Evolutionary conservation across 495 filamentous ascomycete species (phyloP).

Genomic region (Neurospora sp.): DNA sequence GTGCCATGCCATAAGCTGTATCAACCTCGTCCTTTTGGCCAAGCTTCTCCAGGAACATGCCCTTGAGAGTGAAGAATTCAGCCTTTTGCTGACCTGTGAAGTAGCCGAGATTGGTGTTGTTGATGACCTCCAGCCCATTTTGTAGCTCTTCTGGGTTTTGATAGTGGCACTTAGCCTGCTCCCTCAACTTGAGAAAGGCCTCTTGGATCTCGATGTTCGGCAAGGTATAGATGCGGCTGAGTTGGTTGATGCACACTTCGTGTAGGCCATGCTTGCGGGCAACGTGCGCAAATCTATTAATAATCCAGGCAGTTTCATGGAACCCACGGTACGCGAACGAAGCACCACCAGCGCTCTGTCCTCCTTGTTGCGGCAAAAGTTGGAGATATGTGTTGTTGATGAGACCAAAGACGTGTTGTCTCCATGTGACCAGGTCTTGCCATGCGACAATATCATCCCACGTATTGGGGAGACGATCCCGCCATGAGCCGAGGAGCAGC

Average conservation of each 20-base stretch:
- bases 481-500: conserved; percentile 85
- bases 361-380: conserved; percentile 61
- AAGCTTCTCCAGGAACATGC: conserved; percentile 97
- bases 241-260: conserved; percentile 92
- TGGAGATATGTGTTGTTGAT: conserved; percentile 91
- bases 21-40: conserved; percentile 81
- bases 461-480: conserved; percentile 88
- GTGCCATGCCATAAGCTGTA: conserved; percentile 82
- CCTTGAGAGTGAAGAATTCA: conserved; percentile 98
- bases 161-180: conserved; percentile 98
- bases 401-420: conserved; percentile 95
- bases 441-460: conserved; percentile 99
- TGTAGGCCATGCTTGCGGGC: conserved; percentile 94
- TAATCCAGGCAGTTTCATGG: conserved; percentile 99
- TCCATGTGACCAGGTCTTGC: conserved; percentile 98
- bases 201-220: conserved; percentile 99
- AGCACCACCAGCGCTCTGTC: conserved; percentile 61
- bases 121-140: conserved; percentile 92
- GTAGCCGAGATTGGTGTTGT: conserved; percentile 98
- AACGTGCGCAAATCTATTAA: conserved; percentile 97
- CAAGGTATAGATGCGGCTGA: conserved; percentile 94
- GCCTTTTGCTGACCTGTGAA: conserved; percentile 94
- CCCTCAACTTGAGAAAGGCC: conserved; percentile 91
- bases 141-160: conserved; percentile 86
- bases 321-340: conserved; percentile 96